Conservation (phyloP, 1,284 basidiomycete genomes). For the Ustilago lituana region DNA sequence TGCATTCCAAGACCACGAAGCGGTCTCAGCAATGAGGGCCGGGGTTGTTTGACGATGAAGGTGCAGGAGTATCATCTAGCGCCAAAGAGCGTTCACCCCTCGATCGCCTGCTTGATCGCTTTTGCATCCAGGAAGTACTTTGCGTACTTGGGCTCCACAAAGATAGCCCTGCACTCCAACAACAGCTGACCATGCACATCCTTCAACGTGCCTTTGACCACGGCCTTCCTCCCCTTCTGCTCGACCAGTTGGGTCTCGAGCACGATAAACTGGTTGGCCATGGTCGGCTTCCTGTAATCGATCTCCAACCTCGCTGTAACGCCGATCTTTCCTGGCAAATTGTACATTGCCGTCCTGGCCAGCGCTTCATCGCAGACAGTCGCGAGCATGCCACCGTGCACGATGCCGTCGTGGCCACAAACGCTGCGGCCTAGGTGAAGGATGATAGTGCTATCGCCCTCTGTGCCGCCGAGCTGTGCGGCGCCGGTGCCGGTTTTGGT, state of each 20-base stretch:
- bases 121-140: conserved; percentile 73
- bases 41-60: no score
- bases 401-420: conserved; percentile 89
- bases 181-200: conserved; percentile 81
- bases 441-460: conserved; percentile 70
- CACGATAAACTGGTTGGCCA: conserved; percentile 70
- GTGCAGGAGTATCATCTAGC: no score
- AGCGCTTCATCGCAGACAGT: conserved; percentile 88
- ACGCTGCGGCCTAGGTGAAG: conserved; percentile 84
- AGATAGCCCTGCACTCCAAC: conserved; percentile 80
- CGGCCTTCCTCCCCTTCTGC: conserved; percentile 79
- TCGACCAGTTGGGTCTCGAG: conserved; percentile 76
- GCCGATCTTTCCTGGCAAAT: conserved; percentile 85
- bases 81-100: conserved; percentile 47
- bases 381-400: conserved; percentile 91
- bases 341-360: conserved; percentile 74
- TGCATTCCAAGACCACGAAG: background rate
- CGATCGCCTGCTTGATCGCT: conserved; percentile 73
- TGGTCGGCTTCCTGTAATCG: conserved; percentile 66
- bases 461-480: conserved; percentile 45
- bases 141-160: conserved; percentile 85
- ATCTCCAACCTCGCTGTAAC: conserved; percentile 77
- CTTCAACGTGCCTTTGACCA: conserved; percentile 78
- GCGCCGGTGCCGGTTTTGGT: conserved; percentile 61
- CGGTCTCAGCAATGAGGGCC: no score